phyloP scores from a whole-genome alignment of 306 rosid species.

The Cucurbita pepo region DNA sequence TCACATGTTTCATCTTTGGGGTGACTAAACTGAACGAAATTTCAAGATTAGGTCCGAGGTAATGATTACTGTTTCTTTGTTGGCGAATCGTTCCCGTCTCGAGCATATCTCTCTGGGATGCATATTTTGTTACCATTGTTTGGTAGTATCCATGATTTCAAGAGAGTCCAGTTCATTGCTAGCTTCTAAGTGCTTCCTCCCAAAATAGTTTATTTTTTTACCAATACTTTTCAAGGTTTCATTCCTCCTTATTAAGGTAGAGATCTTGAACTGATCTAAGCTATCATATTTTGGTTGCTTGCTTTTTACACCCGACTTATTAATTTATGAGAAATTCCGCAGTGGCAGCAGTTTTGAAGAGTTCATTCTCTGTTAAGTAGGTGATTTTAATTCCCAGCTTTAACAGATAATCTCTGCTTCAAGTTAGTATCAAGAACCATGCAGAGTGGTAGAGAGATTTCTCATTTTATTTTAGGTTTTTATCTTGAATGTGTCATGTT shows the following conservation, averaged over 20 bases:
- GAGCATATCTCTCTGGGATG: neutral
- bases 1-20: neutral
- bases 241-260: neutral
- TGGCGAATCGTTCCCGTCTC: neutral
- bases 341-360: neutral
- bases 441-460: neutral
- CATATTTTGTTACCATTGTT: neutral
- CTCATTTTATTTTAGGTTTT: neutral
- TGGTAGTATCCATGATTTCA: neutral
- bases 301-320: neutral
- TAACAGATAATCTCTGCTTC: neutral
- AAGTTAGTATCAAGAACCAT: neutral
- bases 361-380: neutral
- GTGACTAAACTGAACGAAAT: neutral
- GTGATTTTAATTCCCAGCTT: neutral
- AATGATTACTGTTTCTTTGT: slow-evolving; percentile 2
- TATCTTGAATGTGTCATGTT: no score
- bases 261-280: neutral
- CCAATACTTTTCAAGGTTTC: neutral
- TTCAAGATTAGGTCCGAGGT: slow-evolving; percentile 18
- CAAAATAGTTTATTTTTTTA: neutral
- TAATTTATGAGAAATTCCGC: neutral
- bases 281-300: neutral
- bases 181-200: neutral
- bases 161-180: no score